Evolutionary conservation across 495 filamentous ascomycete genomes (phyloP), one percentile per base, ranked within the genome.

Genomic region (Penicillium ucsense): DNA sequence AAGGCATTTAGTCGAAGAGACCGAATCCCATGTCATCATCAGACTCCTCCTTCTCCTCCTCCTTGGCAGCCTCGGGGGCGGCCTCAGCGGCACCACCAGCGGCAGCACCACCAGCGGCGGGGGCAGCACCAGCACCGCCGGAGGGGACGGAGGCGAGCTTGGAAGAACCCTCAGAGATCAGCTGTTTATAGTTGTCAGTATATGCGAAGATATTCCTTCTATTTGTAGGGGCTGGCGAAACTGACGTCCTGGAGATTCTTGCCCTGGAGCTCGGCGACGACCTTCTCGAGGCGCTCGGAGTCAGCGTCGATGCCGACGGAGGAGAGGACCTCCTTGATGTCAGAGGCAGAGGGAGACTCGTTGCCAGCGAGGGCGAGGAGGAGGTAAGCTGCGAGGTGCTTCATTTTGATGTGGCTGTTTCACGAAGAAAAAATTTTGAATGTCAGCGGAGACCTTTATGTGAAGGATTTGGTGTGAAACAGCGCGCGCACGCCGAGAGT

Each of bases 1-100:
- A 58, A 58, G 39, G 58, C 57, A 58, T 58, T 71, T 75, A 96
- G 78, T 96, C 91, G 85, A 97, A 97, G 50, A 99, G 89, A 85
- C 92, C 92, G 80, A 99, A 95, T 65, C 92, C 92, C 92, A 99
- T 99, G 68, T 99, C 92, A 68, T 99, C 92, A 73, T 99, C 92
- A 66, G 92, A 97, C 81, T 97, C 92, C 72, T 88, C 82, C 64
- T 83, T 77, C 63, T 75, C 73, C 77, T 90, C 83, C 60, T 84
- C 86, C 64, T 80, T 83, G 66, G 81, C 76, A 67, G 86, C 82
- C 59, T 76, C 83, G 70, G 81, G 82, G 52, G 80, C 72, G 56
- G 80, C 79, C 53, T 79, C 84, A 51, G 72, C 84, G 54, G 73
- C 87, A 61, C 69, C 87, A 60, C 71, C 84, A 59, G 74, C 83